Percentiles rank a stretch among this genome's conserved stretches.
phyloP scores from a whole-genome alignment of 78 protist genomes.

The Neovahlkampfia damariscottae region DNA sequence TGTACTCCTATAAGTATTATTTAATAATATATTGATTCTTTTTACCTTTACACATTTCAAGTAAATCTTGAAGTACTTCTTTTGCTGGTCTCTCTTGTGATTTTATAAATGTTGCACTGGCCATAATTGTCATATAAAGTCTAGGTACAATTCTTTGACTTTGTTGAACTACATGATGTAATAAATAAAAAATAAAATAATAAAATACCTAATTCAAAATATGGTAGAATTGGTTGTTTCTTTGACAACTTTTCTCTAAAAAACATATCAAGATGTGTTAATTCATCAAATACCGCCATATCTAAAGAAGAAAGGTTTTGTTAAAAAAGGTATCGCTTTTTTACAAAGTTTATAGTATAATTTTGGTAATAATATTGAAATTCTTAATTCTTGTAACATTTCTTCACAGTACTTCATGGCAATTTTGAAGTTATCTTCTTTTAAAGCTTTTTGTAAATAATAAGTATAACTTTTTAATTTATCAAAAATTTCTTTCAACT shows the following conservation, averaged over 20 bases:
- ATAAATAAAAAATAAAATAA: slow-evolving; percentile 53
- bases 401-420: slow-evolving; percentile 71
- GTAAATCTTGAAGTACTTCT: slow-evolving; percentile 79
- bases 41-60: slow-evolving; percentile 96
- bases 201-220: background rate
- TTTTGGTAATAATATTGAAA: slow-evolving; percentile 76
- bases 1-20: no score
- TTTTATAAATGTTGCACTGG: slow-evolving; percentile 78
- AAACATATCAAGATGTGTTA: slow-evolving; percentile 63
- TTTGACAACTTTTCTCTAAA: slow-evolving; percentile 57
- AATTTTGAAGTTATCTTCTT: slow-evolving; percentile 58
- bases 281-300: slow-evolving; percentile 69
- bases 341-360: slow-evolving; percentile 81
- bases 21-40: no score
- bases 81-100: slow-evolving; percentile 74
- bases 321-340: background rate
- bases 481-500: background rate
- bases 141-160: slow-evolving; percentile 92
- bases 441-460: slow-evolving; percentile 17
- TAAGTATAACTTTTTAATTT: background rate
- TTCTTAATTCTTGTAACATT: slow-evolving; percentile 82
- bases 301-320: slow-evolving; percentile 22
- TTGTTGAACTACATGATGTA: slow-evolving; percentile 92
- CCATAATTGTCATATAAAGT: slow-evolving; percentile 52
- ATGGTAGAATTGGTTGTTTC: background rate